Evolutionary conservation across 2,329 filamentous ascomycete genomes (phyloP).

Genomic region (Hypoxylon sp.): DNA sequence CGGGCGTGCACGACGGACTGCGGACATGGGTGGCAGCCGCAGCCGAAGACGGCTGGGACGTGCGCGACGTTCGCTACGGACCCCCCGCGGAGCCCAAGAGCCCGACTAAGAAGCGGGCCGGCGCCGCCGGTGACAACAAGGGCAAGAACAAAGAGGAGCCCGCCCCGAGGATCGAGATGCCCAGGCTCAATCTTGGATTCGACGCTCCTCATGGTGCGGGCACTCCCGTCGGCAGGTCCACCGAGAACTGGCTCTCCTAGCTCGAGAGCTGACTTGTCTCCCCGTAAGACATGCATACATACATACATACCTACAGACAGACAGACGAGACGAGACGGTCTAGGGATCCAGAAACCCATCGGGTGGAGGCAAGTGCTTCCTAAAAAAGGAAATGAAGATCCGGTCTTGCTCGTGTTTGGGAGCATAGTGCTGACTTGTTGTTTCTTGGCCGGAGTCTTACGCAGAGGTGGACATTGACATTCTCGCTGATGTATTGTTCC

Average conservation of each 20-base stretch:
- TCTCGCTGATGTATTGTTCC: constrained; percentile 19
- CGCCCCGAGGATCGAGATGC: constrained; percentile 69
- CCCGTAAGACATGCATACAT: no score
- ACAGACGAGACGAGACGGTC: not conserved
- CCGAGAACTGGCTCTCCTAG: constrained; percentile 47
- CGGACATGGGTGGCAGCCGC: constrained; percentile 91
- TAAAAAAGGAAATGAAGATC: constrained; percentile 11
- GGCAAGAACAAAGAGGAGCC: constrained; percentile 61
- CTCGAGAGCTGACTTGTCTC: constrained; percentile 32
- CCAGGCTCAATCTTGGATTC: constrained; percentile 61
- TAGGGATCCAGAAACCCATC: no score
- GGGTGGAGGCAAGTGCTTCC: no score
- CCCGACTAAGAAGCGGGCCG: constrained; percentile 56
- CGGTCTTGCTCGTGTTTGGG: not conserved
- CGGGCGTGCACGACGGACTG: constrained; percentile 86
- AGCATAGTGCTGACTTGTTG: constrained; percentile 16
- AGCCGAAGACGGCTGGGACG: constrained; percentile 86
- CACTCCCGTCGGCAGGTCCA: constrained; percentile 33
- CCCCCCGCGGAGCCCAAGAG: constrained; percentile 56
- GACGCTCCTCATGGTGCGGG: constrained; percentile 38
- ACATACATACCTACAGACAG: no score
- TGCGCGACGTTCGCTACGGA: constrained; percentile 80
- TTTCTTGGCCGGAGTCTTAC: constrained; percentile 20
- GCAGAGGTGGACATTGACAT: constrained; percentile 25
- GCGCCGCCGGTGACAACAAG: constrained; percentile 44